Base-by-base conservation (phyloP, 176 grass and related monocot genomes). In the Oryza longistaminata region DNA sequence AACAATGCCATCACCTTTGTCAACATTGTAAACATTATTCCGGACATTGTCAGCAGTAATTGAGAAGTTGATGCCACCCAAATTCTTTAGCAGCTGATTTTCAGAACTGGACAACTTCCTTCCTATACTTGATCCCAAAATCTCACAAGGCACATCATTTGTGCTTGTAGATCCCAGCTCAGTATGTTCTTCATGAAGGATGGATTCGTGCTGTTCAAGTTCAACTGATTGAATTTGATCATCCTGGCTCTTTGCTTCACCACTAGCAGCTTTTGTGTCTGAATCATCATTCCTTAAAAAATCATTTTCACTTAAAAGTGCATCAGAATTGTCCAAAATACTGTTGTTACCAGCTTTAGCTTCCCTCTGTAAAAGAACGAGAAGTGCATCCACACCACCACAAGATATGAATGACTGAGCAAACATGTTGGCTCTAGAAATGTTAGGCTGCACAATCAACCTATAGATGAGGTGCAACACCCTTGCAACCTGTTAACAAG, bases 391-490 rank as follows among this genome's bases (percentile, higher is more conserved):
- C 66, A 98, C 64, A 31, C 96, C 96, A 27, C 96, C 93, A 79
- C 66, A 82, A 75, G 93, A 94, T 71, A 98, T 90, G 74, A 98
- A 98, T 52, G 93, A 89, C 39, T 98, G 87, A 81, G 93, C 83
- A 95, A 98, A 98, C 74, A 93, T 90, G 85, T 90, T 86, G 81
- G 91, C 96, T 68, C 91, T 91, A 77, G 91, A 92, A 66, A 92
- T 78, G 52, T 98, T 98, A 60, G 96, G 96, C 66, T 98, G 96
- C 64, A 93, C 96, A 76, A 95, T 88, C 81, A 98, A 84, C 78
- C 96, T 98, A 80, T 94, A 98, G 66, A 98, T 87, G 75, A 98
- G 93, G 81, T 95, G 96, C 84, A 98, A 87, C 61, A 98, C 91
- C 88, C 96, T 92, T 77, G 93, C 93, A 87, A 98, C 96, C 96